phyloP scores from a whole-genome alignment of 2,329 filamentous ascomycete genomes.

The Calonectria pseudoreteaudii region DNA sequence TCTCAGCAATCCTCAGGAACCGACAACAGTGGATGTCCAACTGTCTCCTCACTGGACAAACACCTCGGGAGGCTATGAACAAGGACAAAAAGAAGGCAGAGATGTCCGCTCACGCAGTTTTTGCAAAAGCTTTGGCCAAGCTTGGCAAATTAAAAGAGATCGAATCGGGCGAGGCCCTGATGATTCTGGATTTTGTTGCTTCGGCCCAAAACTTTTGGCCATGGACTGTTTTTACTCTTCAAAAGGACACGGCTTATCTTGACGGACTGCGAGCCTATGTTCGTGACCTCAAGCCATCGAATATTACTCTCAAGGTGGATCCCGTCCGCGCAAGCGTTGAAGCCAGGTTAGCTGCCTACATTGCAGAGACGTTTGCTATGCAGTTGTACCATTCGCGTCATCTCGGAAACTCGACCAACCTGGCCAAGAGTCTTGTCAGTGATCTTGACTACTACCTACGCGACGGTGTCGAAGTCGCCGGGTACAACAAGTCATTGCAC shows the following conservation, averaged over 20 bases:
- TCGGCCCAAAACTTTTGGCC: slow-evolving; percentile 95
- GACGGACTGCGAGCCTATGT: slow-evolving; percentile 78
- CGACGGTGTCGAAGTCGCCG: slow-evolving; percentile 80
- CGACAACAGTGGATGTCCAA: slow-evolving; percentile 97
- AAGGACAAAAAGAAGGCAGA: slow-evolving; percentile 64
- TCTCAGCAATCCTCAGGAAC: slow-evolving; percentile 87
- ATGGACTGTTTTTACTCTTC: slow-evolving; percentile 87
- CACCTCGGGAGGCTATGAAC: slow-evolving; percentile 80
- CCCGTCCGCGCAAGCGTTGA: slow-evolving; percentile 69
- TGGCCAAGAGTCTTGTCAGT: slow-evolving; percentile 78
- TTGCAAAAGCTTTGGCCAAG: slow-evolving; percentile 78
- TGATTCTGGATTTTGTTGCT: slow-evolving; percentile 87
- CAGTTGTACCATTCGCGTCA: slow-evolving; percentile 89
- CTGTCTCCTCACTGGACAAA: slow-evolving; percentile 88
- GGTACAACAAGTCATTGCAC: slow-evolving; percentile 90
- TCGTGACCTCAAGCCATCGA: slow-evolving; percentile 64
- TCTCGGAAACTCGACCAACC: slow-evolving; percentile 71
- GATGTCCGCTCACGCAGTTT: slow-evolving; percentile 70
- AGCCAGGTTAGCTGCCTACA: slow-evolving; percentile 80
- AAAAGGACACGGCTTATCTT: slow-evolving; percentile 80
- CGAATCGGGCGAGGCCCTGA: slow-evolving; percentile 73
- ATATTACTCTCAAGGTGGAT: slow-evolving; percentile 65
- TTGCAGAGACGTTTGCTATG: slow-evolving; percentile 91
- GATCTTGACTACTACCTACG: slow-evolving; percentile 84
- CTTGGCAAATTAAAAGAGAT: slow-evolving; percentile 75